phyloP scores from a whole-genome alignment of 768 basidiomycete species.

The Psilocybe tampanensis region DNA sequence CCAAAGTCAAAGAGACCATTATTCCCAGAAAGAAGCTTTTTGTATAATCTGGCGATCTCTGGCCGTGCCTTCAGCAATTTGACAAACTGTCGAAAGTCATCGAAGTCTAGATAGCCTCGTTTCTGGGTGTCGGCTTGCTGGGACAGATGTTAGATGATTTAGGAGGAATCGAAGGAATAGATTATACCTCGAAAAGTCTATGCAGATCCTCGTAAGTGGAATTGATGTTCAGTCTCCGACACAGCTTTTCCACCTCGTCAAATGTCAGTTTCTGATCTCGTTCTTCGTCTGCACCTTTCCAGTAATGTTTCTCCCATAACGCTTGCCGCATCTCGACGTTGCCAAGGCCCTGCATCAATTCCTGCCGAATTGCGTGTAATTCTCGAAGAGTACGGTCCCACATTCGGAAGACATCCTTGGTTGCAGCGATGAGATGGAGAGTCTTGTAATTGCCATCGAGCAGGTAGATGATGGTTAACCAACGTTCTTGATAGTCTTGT shows the following conservation, averaged over 20 bases:
- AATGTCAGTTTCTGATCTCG: constrained; percentile 67
- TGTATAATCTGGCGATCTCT: constrained; percentile 73
- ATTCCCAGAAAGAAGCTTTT: constrained; percentile 35
- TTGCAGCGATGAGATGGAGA: constrained; percentile 79
- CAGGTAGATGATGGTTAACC: constrained; percentile 89
- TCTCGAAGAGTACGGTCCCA: constrained; percentile 68
- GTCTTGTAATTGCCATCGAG: constrained; percentile 81
- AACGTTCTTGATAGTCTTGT: constrained; percentile 69
- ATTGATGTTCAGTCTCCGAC: constrained; percentile 71
- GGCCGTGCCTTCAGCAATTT: constrained; percentile 82
- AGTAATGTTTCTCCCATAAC: constrained; percentile 84
- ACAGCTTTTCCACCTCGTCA: constrained; percentile 74
- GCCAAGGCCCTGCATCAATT: constrained; percentile 76
- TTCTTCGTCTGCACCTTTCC: constrained; percentile 72
- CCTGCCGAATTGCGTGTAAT: constrained; percentile 68
- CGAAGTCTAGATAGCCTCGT: constrained; percentile 71
- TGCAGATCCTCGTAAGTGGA: constrained; percentile 59
- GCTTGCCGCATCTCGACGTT: constrained; percentile 69
- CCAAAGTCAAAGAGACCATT: constrained; percentile 39
- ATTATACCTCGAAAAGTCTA: constrained; percentile 58
- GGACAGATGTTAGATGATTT: not conserved
- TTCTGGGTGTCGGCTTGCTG: constrained; percentile 68
- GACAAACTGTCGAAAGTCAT: constrained; percentile 83
- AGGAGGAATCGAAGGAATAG: not conserved
- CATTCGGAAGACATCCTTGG: constrained; percentile 50